Evolutionary conservation across 768 basidiomycete genomes (phyloP), one percentile per base, ranked within the genome.

Genomic region (Lentinula raphanica): DNA sequence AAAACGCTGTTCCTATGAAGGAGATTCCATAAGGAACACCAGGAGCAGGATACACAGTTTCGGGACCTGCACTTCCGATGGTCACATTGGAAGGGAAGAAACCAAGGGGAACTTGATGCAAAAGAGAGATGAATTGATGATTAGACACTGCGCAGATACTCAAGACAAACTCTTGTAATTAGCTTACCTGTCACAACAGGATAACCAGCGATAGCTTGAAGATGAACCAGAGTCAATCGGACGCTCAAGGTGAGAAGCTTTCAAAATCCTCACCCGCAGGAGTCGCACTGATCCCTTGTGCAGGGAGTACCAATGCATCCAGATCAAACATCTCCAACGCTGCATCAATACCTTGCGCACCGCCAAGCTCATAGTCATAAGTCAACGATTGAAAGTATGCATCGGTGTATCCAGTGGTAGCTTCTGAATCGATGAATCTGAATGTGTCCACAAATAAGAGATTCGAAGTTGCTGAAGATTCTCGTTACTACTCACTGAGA

Each of bases 1-100:
- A 80, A 65, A 81, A 87, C 11, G 80, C 81, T 0, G 84, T 82
- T 0, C 83, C 83, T 7, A 85, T 63, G 70, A 87, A 87, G 2
- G 82, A 79, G 5, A 87, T 66, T 1, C 85, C 85, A 51, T 85
- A 82, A 0, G 85, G 84, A 31, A 81, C 23, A 3, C 51, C 51
- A 39, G 82, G 85, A 0, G 76, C 77, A 0, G 80, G 78, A 53
- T 77, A 79, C 0, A 79, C 70, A 2, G 76, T 75, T n/a, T n/a
- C n/a, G 58, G 64, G 60, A 36, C 72, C 77, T 3, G 15, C 38
- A 38, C 59, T 58, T 6, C 75, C 69, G 1, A 74, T 67, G 32
- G 78, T 73, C n/a, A n/a, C n/a, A 59, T 79, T 69, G 31, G 75
- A 73, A 1, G 81, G 81, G 58, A 79, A 80, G 67, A 84, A 85